Conservation (phyloP, 495 filamentous ascomycete species). For the Thermothielavioides terrestris region DNA sequence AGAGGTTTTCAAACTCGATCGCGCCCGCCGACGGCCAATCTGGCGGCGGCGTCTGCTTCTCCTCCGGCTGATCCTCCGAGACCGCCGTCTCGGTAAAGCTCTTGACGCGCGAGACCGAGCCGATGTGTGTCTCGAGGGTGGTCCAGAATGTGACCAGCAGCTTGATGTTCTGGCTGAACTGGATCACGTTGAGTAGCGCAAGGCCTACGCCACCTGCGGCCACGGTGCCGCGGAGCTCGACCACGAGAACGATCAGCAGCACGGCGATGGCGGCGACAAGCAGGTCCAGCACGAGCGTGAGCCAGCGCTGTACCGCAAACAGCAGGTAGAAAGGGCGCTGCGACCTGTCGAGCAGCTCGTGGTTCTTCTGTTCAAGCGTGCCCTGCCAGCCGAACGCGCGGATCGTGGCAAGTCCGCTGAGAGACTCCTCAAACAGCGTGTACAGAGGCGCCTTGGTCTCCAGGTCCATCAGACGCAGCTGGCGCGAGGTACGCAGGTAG, state of each 20-base stretch:
- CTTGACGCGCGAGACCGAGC: conserved; percentile 41
- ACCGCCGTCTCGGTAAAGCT: conserved; percentile 33
- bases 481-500: conserved; percentile 58
- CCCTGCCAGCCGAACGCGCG: conserved; percentile 40
- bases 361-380: conserved; percentile 19
- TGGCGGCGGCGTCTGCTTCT: conserved; percentile 14
- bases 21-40: conserved; percentile 31
- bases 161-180: conserved; percentile 28
- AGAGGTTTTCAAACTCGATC: conserved; percentile 32
- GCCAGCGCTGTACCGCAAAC: conserved; percentile 38
- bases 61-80: conserved; percentile 24
- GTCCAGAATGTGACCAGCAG: conserved; percentile 39
- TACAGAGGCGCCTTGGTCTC: conserved; percentile 56
- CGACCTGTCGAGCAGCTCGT: conserved; percentile 28
- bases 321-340: conserved; percentile 40
- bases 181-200: conserved; percentile 25
- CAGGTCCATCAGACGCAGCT: conserved; percentile 54
- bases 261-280: conserved; percentile 35
- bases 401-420: conserved; percentile 35
- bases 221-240: conserved; percentile 26
- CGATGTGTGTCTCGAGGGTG: conserved; percentile 45
- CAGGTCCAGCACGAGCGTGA: conserved; percentile 37
- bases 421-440: conserved; percentile 50
- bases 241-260: conserved; percentile 38
- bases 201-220: conserved; percentile 28